Conservation (phyloP, 345 rosid species). For the Angophora floribunda region DNA sequence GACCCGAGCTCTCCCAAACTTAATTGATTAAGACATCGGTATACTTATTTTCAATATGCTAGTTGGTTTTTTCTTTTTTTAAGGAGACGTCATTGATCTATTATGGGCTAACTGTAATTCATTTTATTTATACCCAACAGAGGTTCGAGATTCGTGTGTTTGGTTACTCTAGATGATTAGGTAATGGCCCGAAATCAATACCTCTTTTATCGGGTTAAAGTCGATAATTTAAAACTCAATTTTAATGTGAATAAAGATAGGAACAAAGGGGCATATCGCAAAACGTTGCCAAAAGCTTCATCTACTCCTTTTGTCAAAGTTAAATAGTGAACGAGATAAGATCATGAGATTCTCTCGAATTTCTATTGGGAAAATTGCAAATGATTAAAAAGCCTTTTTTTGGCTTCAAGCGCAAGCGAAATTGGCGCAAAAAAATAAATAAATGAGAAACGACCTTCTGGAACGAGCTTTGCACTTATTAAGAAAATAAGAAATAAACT, state of each 20-base stretch:
- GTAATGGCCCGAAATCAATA: no score
- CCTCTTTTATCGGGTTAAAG: rapidly evolving
- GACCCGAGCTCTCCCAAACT: not conserved
- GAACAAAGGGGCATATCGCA: not conserved
- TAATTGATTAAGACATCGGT: rapidly evolving
- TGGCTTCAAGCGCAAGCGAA: not conserved
- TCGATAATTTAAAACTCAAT: rapidly evolving
- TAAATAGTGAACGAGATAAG: not conserved
- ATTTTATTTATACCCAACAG: rapidly evolving
- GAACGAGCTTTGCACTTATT: not conserved
- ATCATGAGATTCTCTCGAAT: not conserved
- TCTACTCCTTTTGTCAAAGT: not conserved
- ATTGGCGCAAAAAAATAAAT: not conserved
- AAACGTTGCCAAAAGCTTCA: not conserved
- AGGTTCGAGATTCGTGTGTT: rapidly evolving
- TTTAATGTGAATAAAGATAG: not conserved
- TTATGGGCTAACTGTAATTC: not conserved
- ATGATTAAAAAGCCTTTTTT: not conserved
- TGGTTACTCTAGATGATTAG: not conserved
- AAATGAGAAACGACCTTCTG: not conserved
- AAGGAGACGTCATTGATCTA: not conserved
- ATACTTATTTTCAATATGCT: not conserved
- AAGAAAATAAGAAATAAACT: not conserved
- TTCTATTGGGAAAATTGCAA: not conserved
- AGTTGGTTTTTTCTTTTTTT: not conserved